Evolutionary conservation across 2,329 filamentous ascomycete genomes (phyloP), one percentile per base, ranked within the genome.

Genomic region (Cercospora janseana): DNA sequence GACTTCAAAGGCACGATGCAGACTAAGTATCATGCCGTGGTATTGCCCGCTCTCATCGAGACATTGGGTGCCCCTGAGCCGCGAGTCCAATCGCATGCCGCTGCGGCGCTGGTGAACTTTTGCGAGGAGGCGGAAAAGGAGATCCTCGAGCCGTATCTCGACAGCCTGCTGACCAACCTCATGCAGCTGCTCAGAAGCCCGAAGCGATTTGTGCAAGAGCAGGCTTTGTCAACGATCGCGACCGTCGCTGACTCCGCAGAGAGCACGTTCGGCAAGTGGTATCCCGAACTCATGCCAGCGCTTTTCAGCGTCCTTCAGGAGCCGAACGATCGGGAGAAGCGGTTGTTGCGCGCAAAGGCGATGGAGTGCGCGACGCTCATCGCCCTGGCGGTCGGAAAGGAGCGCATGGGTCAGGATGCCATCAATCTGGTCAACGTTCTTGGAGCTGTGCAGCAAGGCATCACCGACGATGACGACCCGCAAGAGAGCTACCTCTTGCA

Each of bases 301-400:
- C 79, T 98, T 6, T 91, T 97, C 70, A 87, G 86, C 55, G 92
- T 97, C 7, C 75, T 98, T 43, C 86, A 85, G 65, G 83, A 90
- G 60, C 90, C 96, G 65, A 92, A 91, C 63, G 88, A 91, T 46
- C 96, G 95, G 73, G 93, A 98, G 65, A 91, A 91, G 71, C 81
- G 92, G 46, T 76, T 97, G 38, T 79, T 98, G 29, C 83, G 92
- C 51, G 93, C 93, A 42, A 98, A 98, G 76, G 93, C 93, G 3
- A 98, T 98, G 93, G 93, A 98, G 72, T 98, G 93, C 66, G 92
- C 93, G 13, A 98, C 93, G 6, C 76, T 98, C 34, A 98, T 98
- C 64, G 89, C 93, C 24, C 76, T 98, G 46, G 93, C 93, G 23
- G 93, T 98, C 54, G 93, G 93, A 45, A 93, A 94, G 70, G 88